These are phyloP conservation scores for Globisporangium irregulare DNA, from an alignment of 352 stramenopile species.

Conservation along the genomic window DNA sequence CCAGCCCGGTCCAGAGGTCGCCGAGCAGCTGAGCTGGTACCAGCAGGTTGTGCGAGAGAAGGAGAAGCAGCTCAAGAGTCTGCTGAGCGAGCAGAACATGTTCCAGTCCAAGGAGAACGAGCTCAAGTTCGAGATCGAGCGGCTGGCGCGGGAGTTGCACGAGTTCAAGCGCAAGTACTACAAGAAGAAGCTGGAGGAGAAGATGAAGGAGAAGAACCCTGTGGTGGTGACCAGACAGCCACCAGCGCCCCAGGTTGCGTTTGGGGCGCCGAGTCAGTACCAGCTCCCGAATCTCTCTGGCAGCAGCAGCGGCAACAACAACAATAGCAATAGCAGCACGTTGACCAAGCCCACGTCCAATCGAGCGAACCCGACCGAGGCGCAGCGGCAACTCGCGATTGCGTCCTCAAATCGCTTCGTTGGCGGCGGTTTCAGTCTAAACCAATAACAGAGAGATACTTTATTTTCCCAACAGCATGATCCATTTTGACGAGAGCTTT, in stretches of 20 bases:
- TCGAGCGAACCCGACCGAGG: slow-evolving; percentile 49
- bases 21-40: slow-evolving; percentile 94
- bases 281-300: slow-evolving; percentile 35
- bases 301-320: slow-evolving; percentile 21
- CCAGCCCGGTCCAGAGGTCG: slow-evolving; percentile 93
- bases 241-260: neutral
- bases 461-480: slow-evolving; percentile 1
- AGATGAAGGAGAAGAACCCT: slow-evolving; percentile 66
- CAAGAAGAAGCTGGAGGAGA: slow-evolving; percentile 89
- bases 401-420: slow-evolving; percentile 88
- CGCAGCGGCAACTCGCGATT: slow-evolving; percentile 84
- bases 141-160: slow-evolving; percentile 88
- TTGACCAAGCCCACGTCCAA: slow-evolving; percentile 7
- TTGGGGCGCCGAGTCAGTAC: slow-evolving; percentile 14
- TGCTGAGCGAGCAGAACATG: slow-evolving; percentile 98
- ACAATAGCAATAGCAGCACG: slow-evolving; percentile 14
- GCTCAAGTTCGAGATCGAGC: slow-evolving; percentile 95
- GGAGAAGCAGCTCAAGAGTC: slow-evolving; percentile 95
- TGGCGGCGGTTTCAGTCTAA: slow-evolving; percentile 93
- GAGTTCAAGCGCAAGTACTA: slow-evolving; percentile 97
- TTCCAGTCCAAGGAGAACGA: slow-evolving; percentile 92
- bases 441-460: slow-evolving; percentile 50
- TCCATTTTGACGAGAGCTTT: neutral
- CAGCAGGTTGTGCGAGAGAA: slow-evolving; percentile 96
- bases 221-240: slow-evolving; percentile 29